These are phyloP conservation scores for Pseudogymnoascus sp. DNA, from an alignment of 2,329 filamentous ascomycete species.

Conservation along the genomic window DNA sequence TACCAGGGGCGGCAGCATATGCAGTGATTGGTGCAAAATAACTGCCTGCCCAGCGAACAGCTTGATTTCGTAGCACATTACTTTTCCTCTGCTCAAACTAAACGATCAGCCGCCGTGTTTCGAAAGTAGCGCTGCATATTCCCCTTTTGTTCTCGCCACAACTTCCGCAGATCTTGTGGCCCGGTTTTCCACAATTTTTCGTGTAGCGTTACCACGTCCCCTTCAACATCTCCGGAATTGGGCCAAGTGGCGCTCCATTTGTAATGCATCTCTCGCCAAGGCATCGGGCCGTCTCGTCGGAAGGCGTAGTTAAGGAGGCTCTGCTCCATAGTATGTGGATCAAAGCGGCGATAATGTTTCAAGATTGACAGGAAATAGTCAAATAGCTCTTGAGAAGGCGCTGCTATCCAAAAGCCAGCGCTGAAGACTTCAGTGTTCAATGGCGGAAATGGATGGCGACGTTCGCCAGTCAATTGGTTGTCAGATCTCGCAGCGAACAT, in stretches of 20 bases:
- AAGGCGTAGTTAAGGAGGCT: slow-evolving; percentile 37
- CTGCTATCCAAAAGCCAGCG: slow-evolving; percentile 34
- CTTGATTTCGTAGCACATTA: neutral
- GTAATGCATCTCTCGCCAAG: slow-evolving; percentile 32
- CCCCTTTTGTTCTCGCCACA: slow-evolving; percentile 12
- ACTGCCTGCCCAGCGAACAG: neutral
- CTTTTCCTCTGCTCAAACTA: too few species aligned
- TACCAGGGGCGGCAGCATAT: neutral
- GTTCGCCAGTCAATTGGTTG: slow-evolving; percentile 26
- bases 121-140: slow-evolving; percentile 4
- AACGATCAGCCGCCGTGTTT: neutral
- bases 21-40: neutral
- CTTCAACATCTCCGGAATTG: slow-evolving; percentile 26
- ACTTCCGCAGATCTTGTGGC: slow-evolving; percentile 17
- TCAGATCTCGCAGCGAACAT: slow-evolving; percentile 29
- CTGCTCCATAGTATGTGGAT: slow-evolving; percentile 33
- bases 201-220: slow-evolving; percentile 30
- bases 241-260: slow-evolving; percentile 34
- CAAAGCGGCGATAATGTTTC: slow-evolving; percentile 29
- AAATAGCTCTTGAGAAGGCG: slow-evolving; percentile 31
- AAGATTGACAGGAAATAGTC: slow-evolving; percentile 32
- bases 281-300: slow-evolving; percentile 32
- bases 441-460: slow-evolving; percentile 31
- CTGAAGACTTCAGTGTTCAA: slow-evolving; percentile 28
- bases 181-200: slow-evolving; percentile 30